These are phyloP conservation scores for Schizophyllum commune DNA, from an alignment of 1,284 basidiomycete genomes.

Conservation along the genomic window DNA sequence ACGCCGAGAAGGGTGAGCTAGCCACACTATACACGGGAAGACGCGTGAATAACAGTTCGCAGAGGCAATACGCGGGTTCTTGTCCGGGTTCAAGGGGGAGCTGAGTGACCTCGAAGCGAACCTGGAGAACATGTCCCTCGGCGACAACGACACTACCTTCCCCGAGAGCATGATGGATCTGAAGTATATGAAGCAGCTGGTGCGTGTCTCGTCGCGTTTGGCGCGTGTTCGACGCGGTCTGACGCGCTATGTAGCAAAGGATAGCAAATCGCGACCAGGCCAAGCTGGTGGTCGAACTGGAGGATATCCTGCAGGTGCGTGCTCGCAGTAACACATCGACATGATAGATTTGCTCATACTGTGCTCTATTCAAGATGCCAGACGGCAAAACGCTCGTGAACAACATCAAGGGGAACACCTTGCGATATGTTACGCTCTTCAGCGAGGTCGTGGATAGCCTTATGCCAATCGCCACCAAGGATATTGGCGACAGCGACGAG, in stretches of 20 bases:
- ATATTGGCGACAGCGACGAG: conserved; percentile 84
- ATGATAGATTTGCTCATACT: conserved; percentile 2
- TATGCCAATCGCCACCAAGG: conserved; percentile 81
- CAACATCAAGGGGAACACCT: conserved; percentile 79
- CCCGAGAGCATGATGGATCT: conserved; percentile 34
- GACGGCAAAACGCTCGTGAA: conserved; percentile 49
- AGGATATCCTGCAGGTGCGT: conserved; percentile 66
- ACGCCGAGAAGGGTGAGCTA: conserved; percentile 37
- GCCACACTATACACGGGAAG: neutral
- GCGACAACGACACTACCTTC: conserved; percentile 41
- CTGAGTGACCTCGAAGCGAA: conserved; percentile 34
- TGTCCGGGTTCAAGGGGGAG: conserved; percentile 42
- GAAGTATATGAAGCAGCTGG: conserved; percentile 90
- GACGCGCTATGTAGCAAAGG: conserved; percentile 53
- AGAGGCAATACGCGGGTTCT: conserved; percentile 8
- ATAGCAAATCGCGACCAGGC: conserved; percentile 92
- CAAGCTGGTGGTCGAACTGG: conserved; percentile 75
- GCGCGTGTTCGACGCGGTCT: conserved; percentile 20
- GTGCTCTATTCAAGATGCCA: conserved; percentile 57
- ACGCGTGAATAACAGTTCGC: neutral
- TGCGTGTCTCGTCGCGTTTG: conserved; percentile 33
- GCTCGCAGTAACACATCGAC: conserved; percentile 7
- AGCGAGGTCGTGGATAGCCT: conserved; percentile 86
- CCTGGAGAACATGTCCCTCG: conserved; percentile 65
- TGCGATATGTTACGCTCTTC: conserved; percentile 89